Percentiles rank a stretch among this genome's conserved stretches.
Conservation (phyloP, 2,329 filamentous ascomycete genomes). For the Diaporthe humulicola region DNA sequence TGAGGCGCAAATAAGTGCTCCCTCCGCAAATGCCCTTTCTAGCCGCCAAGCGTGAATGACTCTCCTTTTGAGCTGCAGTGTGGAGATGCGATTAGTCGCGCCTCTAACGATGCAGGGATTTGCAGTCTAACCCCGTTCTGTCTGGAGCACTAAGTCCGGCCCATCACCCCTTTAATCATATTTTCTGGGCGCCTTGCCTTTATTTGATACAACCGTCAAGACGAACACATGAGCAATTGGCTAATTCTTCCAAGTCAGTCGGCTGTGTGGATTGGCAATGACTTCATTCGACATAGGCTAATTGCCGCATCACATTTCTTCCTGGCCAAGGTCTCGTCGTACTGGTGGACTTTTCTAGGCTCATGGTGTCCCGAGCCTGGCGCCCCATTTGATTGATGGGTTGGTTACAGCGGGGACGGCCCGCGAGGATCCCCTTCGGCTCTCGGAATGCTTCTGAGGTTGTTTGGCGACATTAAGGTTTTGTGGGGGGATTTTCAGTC, state of each 20-base stretch:
- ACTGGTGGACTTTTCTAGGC: constrained; percentile 16
- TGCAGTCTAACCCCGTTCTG: neutral
- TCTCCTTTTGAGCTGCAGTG: neutral
- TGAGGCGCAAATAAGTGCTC: neutral
- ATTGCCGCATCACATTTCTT: neutral
- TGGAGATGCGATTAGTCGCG: neutral
- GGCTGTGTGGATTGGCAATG: constrained; percentile 7
- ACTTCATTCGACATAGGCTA: constrained; percentile 8
- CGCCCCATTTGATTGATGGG: constrained; percentile 9
- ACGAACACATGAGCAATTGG: neutral
- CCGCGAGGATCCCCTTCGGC: constrained; percentile 18
- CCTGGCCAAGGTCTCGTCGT: neutral
- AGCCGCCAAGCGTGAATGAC: constrained; percentile 14
- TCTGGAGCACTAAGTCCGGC: neutral
- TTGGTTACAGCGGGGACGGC: constrained; percentile 12
- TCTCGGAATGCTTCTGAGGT: neutral
- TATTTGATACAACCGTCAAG: constrained; percentile 11
- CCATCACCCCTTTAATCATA: constrained; percentile 13
- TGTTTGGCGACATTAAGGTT: constrained; percentile 6
- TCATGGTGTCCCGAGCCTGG: neutral
- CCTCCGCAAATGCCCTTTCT: neutral
- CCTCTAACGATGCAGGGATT: neutral
- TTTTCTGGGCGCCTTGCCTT: neutral
- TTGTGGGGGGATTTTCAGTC: neutral
- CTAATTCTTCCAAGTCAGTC: neutral